Conservation (phyloP, 1,284 basidiomycete genomes). For the Fomitopsis schrenkii region DNA sequence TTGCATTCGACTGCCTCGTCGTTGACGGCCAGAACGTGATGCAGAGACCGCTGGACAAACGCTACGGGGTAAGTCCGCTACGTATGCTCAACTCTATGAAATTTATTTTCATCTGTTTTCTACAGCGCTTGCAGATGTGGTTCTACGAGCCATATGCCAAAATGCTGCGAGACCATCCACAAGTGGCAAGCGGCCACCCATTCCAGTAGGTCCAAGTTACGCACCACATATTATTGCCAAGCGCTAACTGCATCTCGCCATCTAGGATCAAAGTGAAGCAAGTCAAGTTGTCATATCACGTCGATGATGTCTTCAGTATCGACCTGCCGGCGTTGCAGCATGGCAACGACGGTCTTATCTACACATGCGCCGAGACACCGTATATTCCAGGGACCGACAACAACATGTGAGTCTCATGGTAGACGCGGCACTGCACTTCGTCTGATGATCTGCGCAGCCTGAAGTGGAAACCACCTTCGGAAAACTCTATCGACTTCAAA, state of each 20-base stretch:
- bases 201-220: slow-evolving; percentile 68
- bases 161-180: slow-evolving; percentile 66
- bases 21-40: slow-evolving; percentile 87
- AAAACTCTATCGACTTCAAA: slow-evolving; percentile 98
- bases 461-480: slow-evolving; percentile 99
- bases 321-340: slow-evolving; percentile 90
- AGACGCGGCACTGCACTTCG: background rate
- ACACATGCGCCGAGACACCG: slow-evolving; percentile 84
- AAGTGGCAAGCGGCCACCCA: slow-evolving; percentile 62
- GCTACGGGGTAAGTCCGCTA: slow-evolving; percentile 75
- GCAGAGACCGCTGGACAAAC: slow-evolving; percentile 75
- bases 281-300: slow-evolving; percentile 86
- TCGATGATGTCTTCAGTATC: slow-evolving; percentile 80
- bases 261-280: slow-evolving; percentile 81
- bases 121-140: slow-evolving; percentile 78
- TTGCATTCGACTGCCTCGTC: slow-evolving; percentile 94
- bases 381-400: slow-evolving; percentile 90
- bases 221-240: background rate
- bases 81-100: slow-evolving; percentile 5
- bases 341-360: slow-evolving; percentile 95
- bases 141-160: slow-evolving; percentile 80
- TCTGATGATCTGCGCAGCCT: slow-evolving; percentile 47
- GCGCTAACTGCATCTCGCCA: background rate
- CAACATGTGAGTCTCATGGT: slow-evolving; percentile 68
- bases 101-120: slow-evolving; percentile 2